These are phyloP conservation scores for Coniferiporia sulphurascens DNA, from an alignment of 1,284 basidiomycete species.

Conservation along the genomic window DNA sequence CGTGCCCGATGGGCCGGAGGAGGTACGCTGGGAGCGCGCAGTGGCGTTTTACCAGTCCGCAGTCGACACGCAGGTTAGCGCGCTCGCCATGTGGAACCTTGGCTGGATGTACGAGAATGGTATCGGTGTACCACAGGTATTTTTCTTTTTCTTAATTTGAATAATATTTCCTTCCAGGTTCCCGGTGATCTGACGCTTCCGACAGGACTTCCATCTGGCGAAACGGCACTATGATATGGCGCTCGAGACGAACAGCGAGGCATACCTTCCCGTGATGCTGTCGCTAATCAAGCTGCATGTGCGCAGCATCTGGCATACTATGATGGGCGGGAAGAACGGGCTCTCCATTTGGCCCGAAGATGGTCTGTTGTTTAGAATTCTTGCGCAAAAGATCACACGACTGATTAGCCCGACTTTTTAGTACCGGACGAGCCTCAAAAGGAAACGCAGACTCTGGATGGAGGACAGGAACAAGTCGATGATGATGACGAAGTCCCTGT, in stretches of 20 bases:
- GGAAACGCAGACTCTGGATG: background rate
- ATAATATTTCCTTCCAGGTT: background rate
- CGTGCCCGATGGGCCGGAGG: constrained; percentile 56
- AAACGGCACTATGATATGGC: constrained; percentile 95
- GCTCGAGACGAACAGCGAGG: constrained; percentile 81
- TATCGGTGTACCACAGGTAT: constrained; percentile 79
- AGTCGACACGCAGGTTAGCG: constrained; percentile 85
- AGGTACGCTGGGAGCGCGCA: constrained; percentile 75
- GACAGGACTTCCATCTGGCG: constrained; percentile 90
- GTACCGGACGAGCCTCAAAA: background rate
- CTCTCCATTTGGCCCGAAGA: constrained; percentile 60
- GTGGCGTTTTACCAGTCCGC: constrained; percentile 92
- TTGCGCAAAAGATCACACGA: background rate
- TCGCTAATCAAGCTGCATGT: constrained; percentile 82
- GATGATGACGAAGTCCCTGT: constrained; percentile 6
- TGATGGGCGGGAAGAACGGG: constrained; percentile 64
- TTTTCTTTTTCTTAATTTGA: constrained; percentile 23
- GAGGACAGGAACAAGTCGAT: background rate
- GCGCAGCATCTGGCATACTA: constrained; percentile 78
- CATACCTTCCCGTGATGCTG: constrained; percentile 82
- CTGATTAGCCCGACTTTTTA: background rate
- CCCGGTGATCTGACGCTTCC: background rate
- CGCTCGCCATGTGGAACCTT: constrained; percentile 96
- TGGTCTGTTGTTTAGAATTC: constrained; percentile 24
- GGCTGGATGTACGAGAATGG: constrained; percentile 99